phyloP scores from a whole-genome alignment of 805 yeast species.

The Ascoidea asiatica region DNA sequence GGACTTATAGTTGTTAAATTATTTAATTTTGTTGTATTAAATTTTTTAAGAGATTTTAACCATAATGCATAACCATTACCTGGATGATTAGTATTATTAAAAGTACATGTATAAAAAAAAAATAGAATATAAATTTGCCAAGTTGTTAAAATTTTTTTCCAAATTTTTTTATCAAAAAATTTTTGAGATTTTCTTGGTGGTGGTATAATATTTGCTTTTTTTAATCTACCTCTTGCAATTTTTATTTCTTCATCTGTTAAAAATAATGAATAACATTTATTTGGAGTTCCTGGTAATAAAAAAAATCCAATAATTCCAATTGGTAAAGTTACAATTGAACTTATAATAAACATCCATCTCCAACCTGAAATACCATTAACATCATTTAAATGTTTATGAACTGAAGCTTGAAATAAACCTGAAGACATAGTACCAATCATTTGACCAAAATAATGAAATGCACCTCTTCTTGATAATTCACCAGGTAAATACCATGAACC shows the following conservation, averaged over 20 bases:
- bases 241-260: constrained; percentile 43
- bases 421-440: constrained; percentile 48
- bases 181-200: constrained; percentile 13
- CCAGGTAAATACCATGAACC: constrained; percentile 46
- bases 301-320: constrained; percentile 32
- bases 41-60: constrained; percentile 29
- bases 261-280: constrained; percentile 36
- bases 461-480: constrained; percentile 51
- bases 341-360: constrained; percentile 66
- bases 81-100: constrained; percentile 40
- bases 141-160: constrained; percentile 37
- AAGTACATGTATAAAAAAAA: constrained; percentile 39
- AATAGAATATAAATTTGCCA: constrained; percentile 48
- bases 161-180: constrained; percentile 28
- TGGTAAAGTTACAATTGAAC: constrained; percentile 43
- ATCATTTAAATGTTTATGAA: constrained; percentile 33
- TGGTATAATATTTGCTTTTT: constrained; percentile 20
- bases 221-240: constrained; percentile 32
- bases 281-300: constrained; percentile 51
- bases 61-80: constrained; percentile 40
- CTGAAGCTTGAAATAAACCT: constrained; percentile 48
- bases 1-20: constrained; percentile 40
- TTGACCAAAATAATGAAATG: constrained; percentile 48
- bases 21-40: constrained; percentile 27
- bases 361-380: constrained; percentile 43